A percentile compares a stretch with the other conserved stretches of the same genome.
Conservation (phyloP, 306 rosid species). For the Hippophae rhamnoides region DNA sequence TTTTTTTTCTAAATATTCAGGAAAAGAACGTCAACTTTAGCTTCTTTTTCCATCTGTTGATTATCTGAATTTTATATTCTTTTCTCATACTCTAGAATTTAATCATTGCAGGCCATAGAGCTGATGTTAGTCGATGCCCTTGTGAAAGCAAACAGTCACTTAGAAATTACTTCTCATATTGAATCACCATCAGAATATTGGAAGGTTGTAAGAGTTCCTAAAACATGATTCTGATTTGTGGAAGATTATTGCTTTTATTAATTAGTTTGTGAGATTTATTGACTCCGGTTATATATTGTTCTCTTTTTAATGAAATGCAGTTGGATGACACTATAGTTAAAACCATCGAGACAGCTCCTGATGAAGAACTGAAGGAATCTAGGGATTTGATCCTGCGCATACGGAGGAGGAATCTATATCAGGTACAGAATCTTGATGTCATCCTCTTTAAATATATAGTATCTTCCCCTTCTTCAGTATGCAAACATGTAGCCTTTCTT, state of each 20-base stretch:
- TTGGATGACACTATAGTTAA: constrained; percentile 75
- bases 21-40: not conserved
- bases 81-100: constrained; percentile 21
- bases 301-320: constrained; percentile 36
- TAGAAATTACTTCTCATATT: constrained; percentile 58
- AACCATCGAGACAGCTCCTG: constrained; percentile 72
- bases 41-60: not conserved
- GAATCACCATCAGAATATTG: constrained; percentile 68
- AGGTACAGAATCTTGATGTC: constrained; percentile 30
- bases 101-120: constrained; percentile 64
- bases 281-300: constrained; percentile 4
- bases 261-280: constrained; percentile 1
- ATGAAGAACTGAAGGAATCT: constrained; percentile 61
- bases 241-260: no score
- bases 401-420: constrained; percentile 82
- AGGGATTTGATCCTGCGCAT: constrained; percentile 74
- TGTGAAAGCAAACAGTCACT: constrained; percentile 54
- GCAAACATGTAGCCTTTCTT: not conserved
- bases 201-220: constrained; percentile 53
- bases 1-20: constrained; percentile 14
- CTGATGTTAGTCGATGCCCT: constrained; percentile 88
- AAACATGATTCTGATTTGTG: constrained; percentile 3
- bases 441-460: not conserved
- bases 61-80: not conserved
- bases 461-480: not conserved